Evolutionary conservation across 2,329 filamentous ascomycete species (phyloP).

Genomic region (Emergomyces pasteurianus): DNA sequence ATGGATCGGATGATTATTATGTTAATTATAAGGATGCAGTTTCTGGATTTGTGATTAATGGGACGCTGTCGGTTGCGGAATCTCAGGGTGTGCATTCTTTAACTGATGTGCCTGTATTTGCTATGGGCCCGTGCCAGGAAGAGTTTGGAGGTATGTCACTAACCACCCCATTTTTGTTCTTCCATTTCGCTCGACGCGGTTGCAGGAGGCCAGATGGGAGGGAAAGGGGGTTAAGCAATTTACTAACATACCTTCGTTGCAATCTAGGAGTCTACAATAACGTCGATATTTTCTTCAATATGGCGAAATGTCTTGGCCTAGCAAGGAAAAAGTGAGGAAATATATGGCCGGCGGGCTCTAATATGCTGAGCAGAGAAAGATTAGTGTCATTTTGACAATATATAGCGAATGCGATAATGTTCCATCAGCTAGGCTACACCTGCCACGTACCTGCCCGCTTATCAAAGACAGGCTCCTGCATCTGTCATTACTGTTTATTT

Average conservation of each 20-base stretch:
- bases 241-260: not conserved
- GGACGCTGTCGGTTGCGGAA: constrained; percentile 54
- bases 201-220: not conserved
- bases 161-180: not conserved
- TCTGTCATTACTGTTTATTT: not conserved
- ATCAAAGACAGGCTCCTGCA: not conserved
- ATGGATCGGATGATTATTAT: constrained; percentile 45
- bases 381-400: not conserved
- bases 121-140: constrained; percentile 67
- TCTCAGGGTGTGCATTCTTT: constrained; percentile 62
- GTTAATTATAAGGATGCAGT: constrained; percentile 56
- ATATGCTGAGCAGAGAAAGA: not conserved
- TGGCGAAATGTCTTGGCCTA: constrained; percentile 29
- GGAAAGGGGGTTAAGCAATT: not conserved
- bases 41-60: constrained; percentile 61
- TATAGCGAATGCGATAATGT: not conserved
- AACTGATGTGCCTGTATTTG: constrained; percentile 68
- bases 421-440: not conserved
- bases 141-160: constrained; percentile 49
- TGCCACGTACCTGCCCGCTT: too few relatives aligned
- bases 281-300: constrained; percentile 30
- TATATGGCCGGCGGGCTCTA: not conserved
- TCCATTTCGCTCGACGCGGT: not conserved
- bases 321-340: not conserved
- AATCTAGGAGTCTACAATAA: constrained; percentile 25